Base-by-base conservation (phyloP, 2,329 filamentous ascomycete genomes). In the Dendrostoma leiphaemia region DNA sequence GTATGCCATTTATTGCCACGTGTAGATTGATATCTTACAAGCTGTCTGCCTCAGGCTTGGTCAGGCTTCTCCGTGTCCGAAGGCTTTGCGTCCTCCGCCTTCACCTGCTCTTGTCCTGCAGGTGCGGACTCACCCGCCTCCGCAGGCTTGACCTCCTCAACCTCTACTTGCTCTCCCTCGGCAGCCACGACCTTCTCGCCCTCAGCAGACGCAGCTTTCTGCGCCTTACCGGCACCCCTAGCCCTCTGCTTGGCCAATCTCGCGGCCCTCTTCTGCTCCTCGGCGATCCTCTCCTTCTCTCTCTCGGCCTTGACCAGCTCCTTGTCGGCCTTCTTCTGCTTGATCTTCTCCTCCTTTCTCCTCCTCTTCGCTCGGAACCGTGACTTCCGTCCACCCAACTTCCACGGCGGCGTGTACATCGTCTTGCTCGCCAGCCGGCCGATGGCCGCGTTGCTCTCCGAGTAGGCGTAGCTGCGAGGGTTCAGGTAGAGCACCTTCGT, bases 361-460 rank as follows among this genome's bases (percentile, higher is more conserved):
- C 47, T 29, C 40, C 31, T 56, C 28, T 52, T 59, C 13, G 52
- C 40, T 38, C 78, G 68, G 63, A 81, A 72, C 63, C 70, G 74
- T 60, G 76, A 72, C 65, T 77, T 79, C 44, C 81, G 71, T 56
- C 79, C 78, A 21, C 74, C 70, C 64, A 78, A 77, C 52, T 77
- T 73, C 59, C 75, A 79, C 23, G 77, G 74, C 53, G 77, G 70
- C 53, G 76, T 71, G 19, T 75, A 74, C 64, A 78, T 80, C 59
- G 78, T 79, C 61, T 71, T 72, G 48, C 72, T 69, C 24, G 78
- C 75, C 45, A 85, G 70, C 9, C 76, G 74, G 12, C 82, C 82
- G 45, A 85, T 80, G 24, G 77, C 73, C 75, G 79, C 82, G 70
- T 81, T 83, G 64, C 81, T 79, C 71, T 85, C 82, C 48, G 77